Percentiles rank a stretch among this genome's conserved stretches.
These are phyloP conservation scores for Periconia sp. DNA, from an alignment of 2,329 filamentous ascomycete genomes.

Conservation along the genomic window DNA sequence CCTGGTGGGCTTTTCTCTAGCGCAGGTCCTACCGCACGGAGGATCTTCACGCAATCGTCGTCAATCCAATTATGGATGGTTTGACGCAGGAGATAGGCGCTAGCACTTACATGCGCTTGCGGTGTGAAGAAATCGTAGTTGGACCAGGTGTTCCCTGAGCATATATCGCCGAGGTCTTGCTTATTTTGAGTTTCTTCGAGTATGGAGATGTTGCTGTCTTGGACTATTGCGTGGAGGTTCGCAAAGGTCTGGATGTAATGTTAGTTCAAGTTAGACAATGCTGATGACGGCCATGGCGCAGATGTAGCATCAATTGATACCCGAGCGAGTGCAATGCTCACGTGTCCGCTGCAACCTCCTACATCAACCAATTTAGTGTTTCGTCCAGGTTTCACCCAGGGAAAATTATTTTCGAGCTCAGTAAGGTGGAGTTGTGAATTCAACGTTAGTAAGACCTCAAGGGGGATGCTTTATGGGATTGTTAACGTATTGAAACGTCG, in stretches of 20 bases:
- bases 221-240: conserved; percentile 13
- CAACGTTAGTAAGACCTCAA: too few relatives aligned
- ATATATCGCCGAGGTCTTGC: conserved; percentile 6
- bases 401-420: too few relatives aligned
- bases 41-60: conserved; percentile 36
- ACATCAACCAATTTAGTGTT: conserved; percentile 26
- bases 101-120: conserved; percentile 33
- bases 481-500: too few relatives aligned
- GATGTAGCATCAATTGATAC: conserved; percentile 7
- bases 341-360: conserved; percentile 28
- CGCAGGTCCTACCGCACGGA: conserved; percentile 33
- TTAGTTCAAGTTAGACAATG: not conserved
- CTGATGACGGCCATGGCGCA: too few relatives aligned
- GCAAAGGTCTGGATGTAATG: conserved; percentile 6
- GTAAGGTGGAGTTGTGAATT: too few relatives aligned
- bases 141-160: conserved; percentile 22
- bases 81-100: conserved; percentile 42
- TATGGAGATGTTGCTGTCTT: conserved; percentile 13
- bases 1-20: conserved; percentile 22
- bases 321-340: conserved; percentile 19
- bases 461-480: too few relatives aligned
- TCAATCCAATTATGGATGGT: conserved; percentile 45
- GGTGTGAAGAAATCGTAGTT: conserved; percentile 40
- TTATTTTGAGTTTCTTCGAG: conserved; percentile 5
- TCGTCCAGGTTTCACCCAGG: not conserved